Evolutionary conservation across 148 eudicot genomes (phyloP).

Genomic region (Salicornia ramosissima): DNA sequence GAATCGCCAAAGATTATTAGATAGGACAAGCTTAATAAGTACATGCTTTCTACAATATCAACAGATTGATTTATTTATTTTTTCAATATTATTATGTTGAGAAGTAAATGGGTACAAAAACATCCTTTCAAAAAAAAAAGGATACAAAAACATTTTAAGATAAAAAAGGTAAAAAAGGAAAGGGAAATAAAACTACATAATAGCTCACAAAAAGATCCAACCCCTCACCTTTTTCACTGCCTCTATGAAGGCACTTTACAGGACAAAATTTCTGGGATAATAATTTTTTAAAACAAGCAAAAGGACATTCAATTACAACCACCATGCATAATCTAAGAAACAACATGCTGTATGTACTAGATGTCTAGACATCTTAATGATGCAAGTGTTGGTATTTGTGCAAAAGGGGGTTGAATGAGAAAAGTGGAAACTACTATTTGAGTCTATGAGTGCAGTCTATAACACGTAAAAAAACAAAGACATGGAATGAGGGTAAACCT

Average conservation of each 20-base stretch:
- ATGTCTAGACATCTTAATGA: too few species aligned
- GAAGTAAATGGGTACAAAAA: background rate
- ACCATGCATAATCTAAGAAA: too few species aligned
- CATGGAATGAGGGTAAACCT: constrained; percentile 25
- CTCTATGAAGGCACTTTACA: too few species aligned
- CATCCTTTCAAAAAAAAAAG: background rate
- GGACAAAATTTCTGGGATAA: too few species aligned
- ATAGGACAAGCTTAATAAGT: background rate
- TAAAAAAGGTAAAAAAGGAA: too few species aligned
- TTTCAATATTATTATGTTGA: background rate
- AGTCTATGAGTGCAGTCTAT: too few species aligned
- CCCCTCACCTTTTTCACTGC: too few species aligned
- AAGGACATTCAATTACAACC: too few species aligned
- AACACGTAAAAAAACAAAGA: background rate
- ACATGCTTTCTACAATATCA: background rate
- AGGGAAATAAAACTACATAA: background rate
- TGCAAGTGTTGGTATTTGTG: background rate
- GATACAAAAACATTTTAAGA: background rate
- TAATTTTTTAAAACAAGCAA: too few species aligned
- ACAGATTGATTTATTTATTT: background rate
- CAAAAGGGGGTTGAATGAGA: background rate
- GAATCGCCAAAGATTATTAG: background rate
- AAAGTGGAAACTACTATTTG: background rate
- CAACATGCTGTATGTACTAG: too few species aligned
- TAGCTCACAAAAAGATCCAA: too few species aligned